phyloP scores from a whole-genome alignment of 2,329 filamentous ascomycete genomes.

The Hypoxylon sp. region DNA sequence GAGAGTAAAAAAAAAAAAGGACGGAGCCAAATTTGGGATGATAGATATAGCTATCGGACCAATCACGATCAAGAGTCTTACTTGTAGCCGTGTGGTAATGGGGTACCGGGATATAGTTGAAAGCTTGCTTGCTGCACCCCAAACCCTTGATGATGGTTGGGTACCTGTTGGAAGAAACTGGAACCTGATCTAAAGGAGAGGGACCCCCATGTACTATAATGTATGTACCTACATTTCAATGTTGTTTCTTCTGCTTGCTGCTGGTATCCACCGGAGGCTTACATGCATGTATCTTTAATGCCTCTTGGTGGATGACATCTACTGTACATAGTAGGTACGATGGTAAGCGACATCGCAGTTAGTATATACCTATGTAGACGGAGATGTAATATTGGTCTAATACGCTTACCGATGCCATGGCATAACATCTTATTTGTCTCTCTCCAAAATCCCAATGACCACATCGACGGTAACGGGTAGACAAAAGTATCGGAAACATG shows the following conservation, averaged over 20 bases:
- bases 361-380: background rate
- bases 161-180: conserved; percentile 14
- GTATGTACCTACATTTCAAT: too few relatives aligned
- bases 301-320: background rate
- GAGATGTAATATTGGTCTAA: too few relatives aligned
- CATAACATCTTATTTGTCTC: background rate
- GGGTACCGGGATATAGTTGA: conserved; percentile 17
- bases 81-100: conserved; percentile 29
- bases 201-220: conserved; percentile 19
- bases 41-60: conserved; percentile 35
- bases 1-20: too few relatives aligned
- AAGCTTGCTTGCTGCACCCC: conserved; percentile 26
- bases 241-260: too few relatives aligned
- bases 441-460: conserved; percentile 6
- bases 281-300: conserved; percentile 10
- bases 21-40: conserved; percentile 36
- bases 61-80: conserved; percentile 36
- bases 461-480: too few relatives aligned
- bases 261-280: conserved; percentile 20
- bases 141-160: conserved; percentile 29
- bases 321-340: background rate
- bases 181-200: too few relatives aligned
- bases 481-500: conserved; percentile 8
- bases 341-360: conserved; percentile 17
- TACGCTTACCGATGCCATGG: too few relatives aligned